A percentile compares a stretch with the other conserved stretches of the same genome.
phyloP scores from a whole-genome alignment of 2,329 filamentous ascomycete genomes.

The Fusarium bulbicola region DNA sequence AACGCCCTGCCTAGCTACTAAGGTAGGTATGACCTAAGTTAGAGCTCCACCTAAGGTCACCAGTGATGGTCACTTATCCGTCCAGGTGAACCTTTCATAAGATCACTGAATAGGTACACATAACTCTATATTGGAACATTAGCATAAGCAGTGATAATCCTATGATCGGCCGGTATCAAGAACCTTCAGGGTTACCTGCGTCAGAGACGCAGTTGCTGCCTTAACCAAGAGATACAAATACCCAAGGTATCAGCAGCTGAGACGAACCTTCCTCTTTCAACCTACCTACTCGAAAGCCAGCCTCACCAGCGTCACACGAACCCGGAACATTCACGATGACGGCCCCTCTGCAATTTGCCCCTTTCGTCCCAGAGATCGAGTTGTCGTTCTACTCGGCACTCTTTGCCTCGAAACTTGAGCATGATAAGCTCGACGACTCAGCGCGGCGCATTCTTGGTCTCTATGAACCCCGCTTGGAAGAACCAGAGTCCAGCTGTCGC shows the following conservation, averaged over 20 bases:
- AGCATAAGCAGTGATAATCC: not conserved
- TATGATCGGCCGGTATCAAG: not conserved
- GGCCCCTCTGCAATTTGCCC: constrained; percentile 73
- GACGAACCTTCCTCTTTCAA: not conserved
- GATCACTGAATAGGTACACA: not conserved
- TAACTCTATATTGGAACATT: not conserved
- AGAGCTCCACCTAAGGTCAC: not conserved
- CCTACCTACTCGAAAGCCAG: not conserved
- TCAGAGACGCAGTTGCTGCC: not conserved
- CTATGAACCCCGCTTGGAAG: constrained; percentile 83
- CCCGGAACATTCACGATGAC: constrained; percentile 56
- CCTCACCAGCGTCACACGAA: constrained; percentile 2
- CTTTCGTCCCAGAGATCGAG: constrained; percentile 94
- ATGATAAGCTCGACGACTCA: constrained; percentile 96
- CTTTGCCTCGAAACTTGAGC: constrained; percentile 93
- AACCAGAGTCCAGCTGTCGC: constrained; percentile 79
- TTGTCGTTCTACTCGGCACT: constrained; percentile 93
- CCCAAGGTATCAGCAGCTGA: not conserved
- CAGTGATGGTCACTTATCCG: not conserved
- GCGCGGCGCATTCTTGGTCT: constrained; percentile 85
- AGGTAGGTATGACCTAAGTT: not conserved
- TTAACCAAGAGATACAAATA: not conserved
- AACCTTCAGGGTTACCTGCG: not conserved
- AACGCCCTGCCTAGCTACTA: not conserved
- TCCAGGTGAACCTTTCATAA: not conserved